Evolutionary conservation across 306 rosid genomes (phyloP), one percentile per base, ranked within the genome.

Genomic region (Cicer judaicum): DNA sequence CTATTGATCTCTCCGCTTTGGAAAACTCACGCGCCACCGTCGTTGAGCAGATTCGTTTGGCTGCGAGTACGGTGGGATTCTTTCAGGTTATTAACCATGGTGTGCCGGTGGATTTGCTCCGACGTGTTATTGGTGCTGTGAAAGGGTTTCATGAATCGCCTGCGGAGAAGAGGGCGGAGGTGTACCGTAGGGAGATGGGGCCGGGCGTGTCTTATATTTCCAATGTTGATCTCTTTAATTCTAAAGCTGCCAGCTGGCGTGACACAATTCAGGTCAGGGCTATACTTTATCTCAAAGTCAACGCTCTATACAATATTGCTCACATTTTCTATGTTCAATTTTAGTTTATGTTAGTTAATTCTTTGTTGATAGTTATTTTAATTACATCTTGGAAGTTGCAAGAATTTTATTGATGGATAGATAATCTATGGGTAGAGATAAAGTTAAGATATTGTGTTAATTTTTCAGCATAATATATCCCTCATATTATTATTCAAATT

Each of bases 161-260:
- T 0, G 77, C 54, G 74, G 90, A 87, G 62, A 53, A 11, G 11
- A 91, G 85, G 78, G 78, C 72, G 36, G 62, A 41, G 67, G 81
- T 83, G 83, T 88, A 91, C 60, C 68, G 84, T 0, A 80, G 86
- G 61, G 83, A 82, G 3, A 5, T 18, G 5, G 73, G 44, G 2
- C 70, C 64, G 8, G 81, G 87, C 11, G 84, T 69, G 14, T 78
- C 83, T 12, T 87, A 75, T 48, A 48, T 84, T 7, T 86, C 89
- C 6, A 82, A 88, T 67, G 88, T 83, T n/a, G 88, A 85, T 16
- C 78, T 87, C 13, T 81, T 78, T 47, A 50, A 56, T 18, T 79
- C 62, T 14, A 78, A 59, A 29, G 83, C 96, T 34, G 96, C 95
- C 67, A 87, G 92, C 82, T 93, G 96, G 98, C 85, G 93, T 14